Evolutionary conservation across 2,329 filamentous ascomycete species (phyloP), one percentile per base, ranked within the genome.

Genomic region (Diplocarpon mali): DNA sequence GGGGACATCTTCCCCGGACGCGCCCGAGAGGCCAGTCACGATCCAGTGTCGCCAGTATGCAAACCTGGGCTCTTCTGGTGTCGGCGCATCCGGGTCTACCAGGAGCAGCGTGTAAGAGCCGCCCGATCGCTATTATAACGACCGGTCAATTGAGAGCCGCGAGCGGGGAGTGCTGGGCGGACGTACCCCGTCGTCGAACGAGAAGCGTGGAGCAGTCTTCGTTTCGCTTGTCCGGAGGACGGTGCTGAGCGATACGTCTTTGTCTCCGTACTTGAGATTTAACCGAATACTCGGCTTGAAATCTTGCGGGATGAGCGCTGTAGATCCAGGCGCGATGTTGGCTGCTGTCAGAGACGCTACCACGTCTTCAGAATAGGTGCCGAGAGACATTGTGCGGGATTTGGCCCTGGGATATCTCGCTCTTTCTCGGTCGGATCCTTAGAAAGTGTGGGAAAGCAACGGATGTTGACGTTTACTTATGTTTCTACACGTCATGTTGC

Each of bases 1-100:
- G 38, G 38, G 2, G 38, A 36, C 14, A 24, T 28, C n/a, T n/a
- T n/a, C n/a, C n/a, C n/a, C n/a, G n/a, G n/a, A n/a, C 3, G 28
- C 27, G 8, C 31, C 31, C 28, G 27, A 11, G 13, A 45, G 43
- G 4, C 43, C 43, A 2, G 38, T 30, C 17, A 45, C 31, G 7
- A 45, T 36, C 38, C 32, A 45, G 28, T 45, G 38, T 20, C 43
- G 38, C 43, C 43, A 45, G 31, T 36, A 45, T 1, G 43, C 38
- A 11, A 45, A 45, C 17, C 37, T 45, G 1, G 43, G 43, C 15
- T 45, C 43, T 37, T 45, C 43, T 11, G 43, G 43, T 27, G 43
- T 45, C 15, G 38, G 43, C 1, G 43, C 43, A 27, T 45, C 43
- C 3, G 43, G 43, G 20, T 45, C 43, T 11, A 45, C 31, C 20